Percentiles rank a stretch among this genome's conserved stretches.
phyloP scores from a whole-genome alignment of 1,284 basidiomycete species.

The Afroboletus lepidellus region DNA sequence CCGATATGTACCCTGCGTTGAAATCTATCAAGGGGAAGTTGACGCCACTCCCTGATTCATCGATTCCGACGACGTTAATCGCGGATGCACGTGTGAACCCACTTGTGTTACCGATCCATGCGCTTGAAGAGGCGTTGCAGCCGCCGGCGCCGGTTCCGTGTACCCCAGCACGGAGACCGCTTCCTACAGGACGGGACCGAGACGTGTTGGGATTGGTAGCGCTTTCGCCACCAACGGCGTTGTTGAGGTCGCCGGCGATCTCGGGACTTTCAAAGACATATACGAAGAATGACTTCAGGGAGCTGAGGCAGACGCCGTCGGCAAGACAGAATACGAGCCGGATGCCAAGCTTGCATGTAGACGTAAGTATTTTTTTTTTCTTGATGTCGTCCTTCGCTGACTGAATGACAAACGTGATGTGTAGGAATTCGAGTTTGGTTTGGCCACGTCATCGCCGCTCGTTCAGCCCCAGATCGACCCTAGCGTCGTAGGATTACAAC shows the following conservation, averaged over 20 bases:
- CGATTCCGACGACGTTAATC: slow-evolving; percentile 30
- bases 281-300: slow-evolving; percentile 71
- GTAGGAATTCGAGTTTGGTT: slow-evolving; percentile 35
- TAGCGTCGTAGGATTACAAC: slow-evolving; percentile 16
- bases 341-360: slow-evolving; percentile 76
- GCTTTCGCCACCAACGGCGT: slow-evolving; percentile 56
- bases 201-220: slow-evolving; percentile 32
- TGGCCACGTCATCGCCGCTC: slow-evolving; percentile 28
- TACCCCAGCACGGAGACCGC: slow-evolving; percentile 25
- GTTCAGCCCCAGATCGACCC: slow-evolving; percentile 31
- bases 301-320: slow-evolving; percentile 61
- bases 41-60: slow-evolving; percentile 29
- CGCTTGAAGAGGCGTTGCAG: slow-evolving; percentile 26
- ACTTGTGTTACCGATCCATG: slow-evolving; percentile 24
- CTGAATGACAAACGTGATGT: neutral
- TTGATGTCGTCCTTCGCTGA: neutral
- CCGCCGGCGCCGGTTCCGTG: slow-evolving; percentile 24
- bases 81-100: slow-evolving; percentile 12
- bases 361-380: slow-evolving; percentile 45
- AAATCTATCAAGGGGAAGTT: slow-evolving; percentile 33
- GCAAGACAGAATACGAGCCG: slow-evolving; percentile 77
- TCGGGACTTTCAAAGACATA: slow-evolving; percentile 82
- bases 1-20: slow-evolving; percentile 27
- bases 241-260: slow-evolving; percentile 69
- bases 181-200: slow-evolving; percentile 15